A percentile compares a stretch with the other conserved stretches of the same genome.
Conservation (phyloP, 2,329 filamentous ascomycete species). For the Aspergillus sp. region DNA sequence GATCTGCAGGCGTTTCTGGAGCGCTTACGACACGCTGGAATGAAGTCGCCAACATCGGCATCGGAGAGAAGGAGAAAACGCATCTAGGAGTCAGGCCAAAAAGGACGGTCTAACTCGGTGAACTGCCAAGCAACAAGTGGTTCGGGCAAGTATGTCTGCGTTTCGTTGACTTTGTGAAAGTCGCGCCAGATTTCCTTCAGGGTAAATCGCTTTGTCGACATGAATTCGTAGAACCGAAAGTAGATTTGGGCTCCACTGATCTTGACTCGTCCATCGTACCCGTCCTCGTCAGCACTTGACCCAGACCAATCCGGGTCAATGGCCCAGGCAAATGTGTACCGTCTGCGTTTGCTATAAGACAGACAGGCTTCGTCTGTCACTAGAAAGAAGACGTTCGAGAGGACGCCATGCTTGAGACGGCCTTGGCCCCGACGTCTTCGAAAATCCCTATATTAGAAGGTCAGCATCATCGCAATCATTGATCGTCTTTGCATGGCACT, state of each 20-base stretch:
- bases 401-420: background rate
- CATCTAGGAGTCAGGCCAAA: background rate
- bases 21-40: too few relatives aligned
- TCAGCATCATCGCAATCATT: background rate
- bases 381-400: background rate
- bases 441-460: background rate
- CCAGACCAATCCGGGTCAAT: background rate
- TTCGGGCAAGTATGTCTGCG: background rate
- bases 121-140: background rate
- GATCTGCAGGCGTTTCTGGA: too few relatives aligned
- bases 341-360: background rate
- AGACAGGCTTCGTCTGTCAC: background rate
- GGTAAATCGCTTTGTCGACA: conserved; percentile 6
- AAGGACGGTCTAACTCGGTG: background rate
- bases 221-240: conserved; percentile 13
- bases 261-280: conserved; percentile 14
- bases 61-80: too few relatives aligned
- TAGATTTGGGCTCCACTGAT: conserved; percentile 5
- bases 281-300: conserved; percentile 7
- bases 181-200: conserved; percentile 16
- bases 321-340: background rate
- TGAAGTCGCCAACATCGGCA: too few relatives aligned
- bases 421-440: background rate
- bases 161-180: conserved; percentile 3
- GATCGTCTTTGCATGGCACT: background rate